Percentiles rank a stretch among this genome's conserved stretches.
These are phyloP conservation scores for Nymphaea colorata DNA, from an alignment of 164 flowering plant genomes.

Conservation along the genomic window DNA sequence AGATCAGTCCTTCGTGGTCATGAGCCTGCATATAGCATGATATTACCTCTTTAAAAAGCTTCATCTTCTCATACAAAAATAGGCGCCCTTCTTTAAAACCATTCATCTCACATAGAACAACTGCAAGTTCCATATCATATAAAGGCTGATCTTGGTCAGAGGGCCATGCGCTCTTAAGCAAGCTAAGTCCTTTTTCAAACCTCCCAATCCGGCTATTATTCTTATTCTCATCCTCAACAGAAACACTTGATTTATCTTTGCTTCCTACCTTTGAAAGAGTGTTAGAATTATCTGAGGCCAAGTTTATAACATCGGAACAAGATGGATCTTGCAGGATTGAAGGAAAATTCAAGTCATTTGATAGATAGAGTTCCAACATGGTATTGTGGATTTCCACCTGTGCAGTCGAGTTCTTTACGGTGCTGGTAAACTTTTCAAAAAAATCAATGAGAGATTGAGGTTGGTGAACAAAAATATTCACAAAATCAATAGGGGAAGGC, in stretches of 20 bases:
- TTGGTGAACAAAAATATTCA: slow-evolving; percentile 81
- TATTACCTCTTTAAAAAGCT: slow-evolving; percentile 89
- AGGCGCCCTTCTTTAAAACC: slow-evolving; percentile 71
- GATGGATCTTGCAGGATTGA: slow-evolving; percentile 37
- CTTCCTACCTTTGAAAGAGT: slow-evolving; percentile 20
- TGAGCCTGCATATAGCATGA: slow-evolving; percentile 97
- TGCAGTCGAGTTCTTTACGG: slow-evolving; percentile 88
- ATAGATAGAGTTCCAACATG: slow-evolving; percentile 82
- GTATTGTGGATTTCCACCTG: slow-evolving; percentile 94
- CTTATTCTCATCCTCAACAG: slow-evolving; percentile 16
- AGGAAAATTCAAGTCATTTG: slow-evolving; percentile 72
- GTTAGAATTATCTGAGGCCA: slow-evolving; percentile 1
- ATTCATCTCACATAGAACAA: slow-evolving; percentile 94
- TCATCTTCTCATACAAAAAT: slow-evolving; percentile 90
- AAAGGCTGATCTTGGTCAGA: slow-evolving; percentile 72
- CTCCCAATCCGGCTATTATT: slow-evolving; percentile 44
- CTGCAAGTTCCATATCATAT: slow-evolving; percentile 88
- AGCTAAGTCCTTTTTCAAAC: slow-evolving; percentile 52
- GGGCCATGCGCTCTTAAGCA: slow-evolving; percentile 86
- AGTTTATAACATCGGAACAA: slow-evolving; percentile 12
- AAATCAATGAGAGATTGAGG: slow-evolving; percentile 88
- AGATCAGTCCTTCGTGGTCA: slow-evolving; percentile 89
- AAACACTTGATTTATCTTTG: slow-evolving; percentile 29
- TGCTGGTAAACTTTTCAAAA: slow-evolving; percentile 70
- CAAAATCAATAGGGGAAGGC: slow-evolving; percentile 96